Evolutionary conservation across 1,139 yeast species (phyloP).

Genomic region (Candida albicans): DNA sequence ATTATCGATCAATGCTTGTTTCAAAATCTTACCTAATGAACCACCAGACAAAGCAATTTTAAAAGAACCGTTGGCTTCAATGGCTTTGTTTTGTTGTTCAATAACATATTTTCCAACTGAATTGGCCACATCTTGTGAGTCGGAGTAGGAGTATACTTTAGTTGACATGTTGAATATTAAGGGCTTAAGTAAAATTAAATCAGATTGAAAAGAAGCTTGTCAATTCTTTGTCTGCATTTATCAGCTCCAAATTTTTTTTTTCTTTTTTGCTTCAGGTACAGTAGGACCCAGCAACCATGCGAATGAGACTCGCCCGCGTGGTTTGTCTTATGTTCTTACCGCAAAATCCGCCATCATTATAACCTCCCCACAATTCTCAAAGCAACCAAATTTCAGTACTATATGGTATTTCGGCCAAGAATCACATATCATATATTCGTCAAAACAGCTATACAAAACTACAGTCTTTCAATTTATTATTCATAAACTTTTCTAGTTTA

Average conservation of each 20-base stretch:
- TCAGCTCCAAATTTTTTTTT: background rate
- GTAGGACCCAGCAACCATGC: too few species aligned
- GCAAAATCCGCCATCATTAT: too few species aligned
- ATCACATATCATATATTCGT: conserved; percentile 23
- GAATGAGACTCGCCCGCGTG: too few species aligned
- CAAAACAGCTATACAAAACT: conserved; percentile 60
- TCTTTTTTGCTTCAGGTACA: background rate
- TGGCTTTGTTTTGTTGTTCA: conserved; percentile 53
- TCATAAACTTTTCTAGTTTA: conserved; percentile 85
- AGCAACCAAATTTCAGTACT: too few species aligned
- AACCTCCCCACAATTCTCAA: too few species aligned
- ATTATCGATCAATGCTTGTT: conserved; percentile 67
- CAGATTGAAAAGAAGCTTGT: background rate
- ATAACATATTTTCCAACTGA: conserved; percentile 58
- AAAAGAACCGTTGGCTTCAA: conserved; percentile 46
- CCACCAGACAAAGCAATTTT: conserved; percentile 89
- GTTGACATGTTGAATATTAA: conserved; percentile 22
- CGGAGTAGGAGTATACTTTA: conserved; percentile 51
- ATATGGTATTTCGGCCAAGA: too few species aligned
- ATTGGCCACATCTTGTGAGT: conserved; percentile 57
- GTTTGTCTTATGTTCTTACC: too few species aligned
- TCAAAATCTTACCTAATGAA: conserved; percentile 75
- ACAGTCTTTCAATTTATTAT: conserved; percentile 75
- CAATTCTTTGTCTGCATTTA: background rate
- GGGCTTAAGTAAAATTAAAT: too few species aligned